Percentiles rank a stretch among this genome's conserved stretches.
phyloP scores from a whole-genome alignment of 1,139 yeast genomes.

The Meyerozyma sp. region DNA sequence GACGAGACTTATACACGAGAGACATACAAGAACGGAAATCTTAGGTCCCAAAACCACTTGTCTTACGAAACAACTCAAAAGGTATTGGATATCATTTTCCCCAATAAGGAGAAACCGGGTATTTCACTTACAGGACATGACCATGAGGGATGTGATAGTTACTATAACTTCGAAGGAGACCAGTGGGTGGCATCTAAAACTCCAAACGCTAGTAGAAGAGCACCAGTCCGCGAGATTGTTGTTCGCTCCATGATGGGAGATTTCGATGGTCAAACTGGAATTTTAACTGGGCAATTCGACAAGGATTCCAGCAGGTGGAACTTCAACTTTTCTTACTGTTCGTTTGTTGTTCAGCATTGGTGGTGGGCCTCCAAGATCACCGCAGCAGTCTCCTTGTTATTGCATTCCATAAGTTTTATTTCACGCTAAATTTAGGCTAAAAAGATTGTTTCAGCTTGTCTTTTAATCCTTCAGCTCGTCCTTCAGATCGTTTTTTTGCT shows the following conservation, averaged over 20 bases:
- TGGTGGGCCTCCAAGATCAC: constrained; percentile 88
- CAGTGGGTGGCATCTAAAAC: constrained; percentile 56
- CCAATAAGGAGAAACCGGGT: constrained; percentile 59
- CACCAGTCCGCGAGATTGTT: constrained; percentile 66
- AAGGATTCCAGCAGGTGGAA: constrained; percentile 42
- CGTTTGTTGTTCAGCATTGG: constrained; percentile 82
- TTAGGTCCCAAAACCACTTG: constrained; percentile 86
- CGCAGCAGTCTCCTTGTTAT: constrained; percentile 39
- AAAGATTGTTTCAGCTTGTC: not conserved
- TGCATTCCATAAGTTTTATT: constrained; percentile 25
- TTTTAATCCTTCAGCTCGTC: not conserved
- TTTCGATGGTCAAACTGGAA: constrained; percentile 82
- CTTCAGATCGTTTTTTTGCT: no score
- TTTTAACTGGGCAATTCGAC: constrained; percentile 64
- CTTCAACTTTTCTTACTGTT: constrained; percentile 69
- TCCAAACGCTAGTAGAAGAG: constrained; percentile 15
- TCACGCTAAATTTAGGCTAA: not conserved
- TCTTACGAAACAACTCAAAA: constrained; percentile 59
- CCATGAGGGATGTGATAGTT: constrained; percentile 85
- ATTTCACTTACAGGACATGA: constrained; percentile 91
- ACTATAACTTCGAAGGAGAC: constrained; percentile 43
- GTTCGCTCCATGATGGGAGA: constrained; percentile 97
- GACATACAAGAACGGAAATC: constrained; percentile 61
- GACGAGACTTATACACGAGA: constrained; percentile 50
- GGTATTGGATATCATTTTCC: constrained; percentile 65